Base-by-base conservation (phyloP, 805 yeast species). In the Wickerhamomyces mucosus region DNA sequence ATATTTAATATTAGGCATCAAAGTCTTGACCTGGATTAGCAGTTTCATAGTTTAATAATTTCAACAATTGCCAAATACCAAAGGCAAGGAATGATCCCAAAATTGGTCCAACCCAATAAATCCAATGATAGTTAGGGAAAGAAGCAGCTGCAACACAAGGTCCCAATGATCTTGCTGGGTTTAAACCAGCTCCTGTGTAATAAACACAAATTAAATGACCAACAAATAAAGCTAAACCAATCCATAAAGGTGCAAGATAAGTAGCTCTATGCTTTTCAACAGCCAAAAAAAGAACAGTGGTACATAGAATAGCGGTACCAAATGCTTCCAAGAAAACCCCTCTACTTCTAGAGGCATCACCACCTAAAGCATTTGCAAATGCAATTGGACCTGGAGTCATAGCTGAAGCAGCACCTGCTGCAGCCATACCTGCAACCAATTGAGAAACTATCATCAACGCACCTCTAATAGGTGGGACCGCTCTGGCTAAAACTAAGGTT, bases 161-260 rank as follows among this genome's bases (percentile, higher is more conserved):
- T 51, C 95, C 95, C 35, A 84, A 70, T 21, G 83, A 64, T 67
- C 95, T 75, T 28, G 95, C 95, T 36, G 95, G 95, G 69, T 84
- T 84, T 51, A 83, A 65, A 54, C 95, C 95, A 24, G 94, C 94
- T 55, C 95, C 95, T 31, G 94, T 81, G 65, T 72, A 79, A 70
- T 69, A 79, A 35, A 85, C 82, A 53, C 80, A 71, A 46, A 82
- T 67, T 65, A 84, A 71, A 56, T 84, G 94, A 29, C 79, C 94
- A 46, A 83, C 62, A 63, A 84, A 79, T 45, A 84, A 66, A 18
- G 94, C 72, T 34, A 84, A 56, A 56, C 95, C 95, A 58, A 84
- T 84, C 51, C 69, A 81, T 38, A 81, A 67, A 36, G 95, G 92
- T 32, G 94, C 94, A 61, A 78, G 66, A 54, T 65, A 75, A 26